Percentiles rank a stretch among this genome's conserved stretches.
phyloP scores from a whole-genome alignment of 257 asterid genomes.

The Cynanchum wilfordii region DNA sequence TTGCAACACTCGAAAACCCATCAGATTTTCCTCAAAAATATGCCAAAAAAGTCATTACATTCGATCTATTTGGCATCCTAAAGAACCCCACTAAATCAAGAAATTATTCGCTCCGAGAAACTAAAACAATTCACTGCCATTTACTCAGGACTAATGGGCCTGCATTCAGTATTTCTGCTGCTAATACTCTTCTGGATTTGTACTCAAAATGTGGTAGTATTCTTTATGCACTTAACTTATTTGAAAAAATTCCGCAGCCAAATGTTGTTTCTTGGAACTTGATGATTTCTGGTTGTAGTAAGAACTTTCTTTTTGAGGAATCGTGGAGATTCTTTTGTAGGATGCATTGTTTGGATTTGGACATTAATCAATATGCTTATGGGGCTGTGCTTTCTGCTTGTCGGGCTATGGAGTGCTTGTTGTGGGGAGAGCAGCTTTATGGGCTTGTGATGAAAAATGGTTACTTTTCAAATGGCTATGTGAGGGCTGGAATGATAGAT shows the following conservation, averaged over 20 bases:
- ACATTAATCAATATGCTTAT: conserved; percentile 49
- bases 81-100: conserved; percentile 31
- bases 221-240: conserved; percentile 48
- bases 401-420: conserved; percentile 32
- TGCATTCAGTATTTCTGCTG: conserved; percentile 23
- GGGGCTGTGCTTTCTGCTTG: conserved; percentile 63
- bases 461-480: conserved; percentile 45
- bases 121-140: conserved; percentile 45
- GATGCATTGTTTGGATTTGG: conserved; percentile 41
- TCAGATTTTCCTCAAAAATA: conserved; percentile 8
- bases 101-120: conserved; percentile 29
- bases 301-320: conserved; percentile 36
- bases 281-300: conserved; percentile 53
- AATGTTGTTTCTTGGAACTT: conserved; percentile 58
- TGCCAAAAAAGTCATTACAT: conserved; percentile 17
- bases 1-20: conserved; percentile 24
- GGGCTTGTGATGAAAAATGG: conserved; percentile 66
- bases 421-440: conserved; percentile 49
- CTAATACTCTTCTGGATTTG: conserved; percentile 38
- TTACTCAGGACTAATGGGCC: conserved; percentile 32
- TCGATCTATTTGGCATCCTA: conserved; percentile 27
- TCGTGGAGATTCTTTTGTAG: conserved; percentile 54
- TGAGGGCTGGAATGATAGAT: conserved; percentile 65
- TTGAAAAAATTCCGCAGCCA: conserved; percentile 51
- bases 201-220: conserved; percentile 39